Base-by-base conservation (phyloP, 2,329 filamentous ascomycete species). In the Pseudogymnoascus sp. region DNA sequence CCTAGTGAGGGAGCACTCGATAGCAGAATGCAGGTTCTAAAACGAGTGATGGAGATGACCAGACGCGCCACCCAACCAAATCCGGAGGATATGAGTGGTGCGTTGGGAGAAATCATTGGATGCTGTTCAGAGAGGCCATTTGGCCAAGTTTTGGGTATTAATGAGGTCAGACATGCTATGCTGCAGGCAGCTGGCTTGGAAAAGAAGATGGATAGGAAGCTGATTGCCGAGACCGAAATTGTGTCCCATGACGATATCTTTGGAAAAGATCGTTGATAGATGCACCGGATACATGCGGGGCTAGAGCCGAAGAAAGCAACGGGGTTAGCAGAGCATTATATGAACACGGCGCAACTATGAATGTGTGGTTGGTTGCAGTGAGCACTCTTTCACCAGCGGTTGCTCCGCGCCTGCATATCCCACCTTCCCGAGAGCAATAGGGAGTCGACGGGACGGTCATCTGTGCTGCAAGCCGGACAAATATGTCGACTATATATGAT, bases 101-200 rank as follows among this genome's bases (percentile, higher is more conserved):
- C 76, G 10, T 65, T 84, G 56, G 81, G 81, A 7, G 84, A 88
- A 69, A 76, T 88, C 12, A 69, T 88, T 34, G 79, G 79, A 8
- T 82, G 79, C 64, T 83, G 81, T 65, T 73, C 78, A 1, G 76
- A 80, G 67, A 78, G 76, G 57, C 70, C 73, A 23, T 62, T 80
- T 2, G 76, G 75, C 28, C 74, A 74, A 60, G 77, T 75, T 61
- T 66, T 86, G 57, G 86, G 86, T 0, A 75, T 89, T 41, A 79
- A 82, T 70, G 78, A 82, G 61, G 70, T 89, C 8, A 73, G 84
- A 59, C 86, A 82, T 79, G 82, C 84, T 2, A 79, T 88, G 58
- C 67, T 89, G 62, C 77, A 78, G 63, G 85, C 85, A 38, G 80
- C 80, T 60, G 82, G 81, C 1, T 70, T 85, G 66, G 79, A 83